Base-by-base conservation (phyloP, 768 basidiomycete genomes). In the Tricholoma furcatifolium region DNA sequence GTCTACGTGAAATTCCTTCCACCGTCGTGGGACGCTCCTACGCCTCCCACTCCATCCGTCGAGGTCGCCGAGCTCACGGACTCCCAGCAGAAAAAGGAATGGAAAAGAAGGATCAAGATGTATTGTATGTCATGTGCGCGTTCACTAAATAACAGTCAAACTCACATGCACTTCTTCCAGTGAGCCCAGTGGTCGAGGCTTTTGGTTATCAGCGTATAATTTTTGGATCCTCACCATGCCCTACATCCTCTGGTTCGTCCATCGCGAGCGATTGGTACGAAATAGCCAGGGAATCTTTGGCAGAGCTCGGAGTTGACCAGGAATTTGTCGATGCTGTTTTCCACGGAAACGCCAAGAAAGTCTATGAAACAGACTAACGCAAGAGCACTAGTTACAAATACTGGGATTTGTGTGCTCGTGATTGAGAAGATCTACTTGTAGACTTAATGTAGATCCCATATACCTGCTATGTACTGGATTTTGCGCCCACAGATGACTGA, bases 141-240 rank as follows among this genome's bases (percentile, higher is more conserved):
- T 53, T 47, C 35, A 38, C 41, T 34, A 31, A 43, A n/a, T 4
- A 36, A 20, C 35, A 39, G 54, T 51, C 23, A 11, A 30, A 30
- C 31, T 55, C 35, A 58, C 21, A 12, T 27, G 27, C 20, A 50
- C 54, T n/a, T 60, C 24, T 57, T 43, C 32, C 54, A 93, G 91
- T 93, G 58, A 87, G 84, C 7, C 91, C 88, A 14, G 85, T 87
- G 34, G 70, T 92, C 56, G 91, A 93, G 65, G 91, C 91, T 2
- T 93, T 93, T 65, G 91, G 91, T 6, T 89, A 82, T 61, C 77
- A 88, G 61, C 81, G 91, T 47, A 91, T 93, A 60, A 77, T 93
- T 17, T 93, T 87, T 67, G 91, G 91, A 7, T 87, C 90, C 8
- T 85, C 89, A 1, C 81, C 87, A 30, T 82, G 85, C 10, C 68